Evolutionary conservation across 2,329 filamentous ascomycete species (phyloP).

Genomic region (Arthrobotrys pseudoclavata): DNA sequence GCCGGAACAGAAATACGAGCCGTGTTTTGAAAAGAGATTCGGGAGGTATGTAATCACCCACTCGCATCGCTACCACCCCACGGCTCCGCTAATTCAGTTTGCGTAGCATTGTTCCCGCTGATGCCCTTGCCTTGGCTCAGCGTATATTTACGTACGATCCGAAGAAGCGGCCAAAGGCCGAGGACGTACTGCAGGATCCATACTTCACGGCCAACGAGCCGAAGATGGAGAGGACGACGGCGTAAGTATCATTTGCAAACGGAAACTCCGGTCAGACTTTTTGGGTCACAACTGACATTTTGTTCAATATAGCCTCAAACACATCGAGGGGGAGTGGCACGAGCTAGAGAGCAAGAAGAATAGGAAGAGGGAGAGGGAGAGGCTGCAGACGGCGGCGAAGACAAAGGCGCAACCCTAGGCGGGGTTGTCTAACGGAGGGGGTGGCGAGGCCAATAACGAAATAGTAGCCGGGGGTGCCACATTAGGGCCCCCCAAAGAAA

Average conservation of each 20-base stretch:
- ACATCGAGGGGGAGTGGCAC: conserved; percentile 95
- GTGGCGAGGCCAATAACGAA: neutral
- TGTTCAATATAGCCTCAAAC: conserved; percentile 73
- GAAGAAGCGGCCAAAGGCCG: conserved; percentile 82
- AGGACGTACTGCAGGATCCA: conserved; percentile 84
- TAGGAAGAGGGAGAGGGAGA: conserved; percentile 84
- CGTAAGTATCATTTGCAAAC: conserved; percentile 72
- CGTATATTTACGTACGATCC: conserved; percentile 94
- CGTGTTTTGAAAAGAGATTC: conserved; percentile 86
- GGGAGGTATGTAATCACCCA: conserved; percentile 62
- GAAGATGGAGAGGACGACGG: conserved; percentile 80
- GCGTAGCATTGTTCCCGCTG: conserved; percentile 74
- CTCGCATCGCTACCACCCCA: too few relatives aligned
- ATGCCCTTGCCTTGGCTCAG: conserved; percentile 84
- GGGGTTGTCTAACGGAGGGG: neutral
- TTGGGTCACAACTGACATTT: neutral
- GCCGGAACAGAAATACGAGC: conserved; percentile 79
- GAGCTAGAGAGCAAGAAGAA: conserved; percentile 98
- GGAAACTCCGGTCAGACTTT: neutral
- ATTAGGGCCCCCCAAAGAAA: neutral
- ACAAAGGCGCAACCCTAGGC: conserved; percentile 39
- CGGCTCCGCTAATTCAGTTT: conserved; percentile 4
- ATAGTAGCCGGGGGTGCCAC: neutral
- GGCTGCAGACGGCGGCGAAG: conserved; percentile 70
- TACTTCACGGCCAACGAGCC: conserved; percentile 86